Evolutionary conservation across 75 land plant species (phyloP).

Genomic region (Ceratopteris richardii): DNA sequence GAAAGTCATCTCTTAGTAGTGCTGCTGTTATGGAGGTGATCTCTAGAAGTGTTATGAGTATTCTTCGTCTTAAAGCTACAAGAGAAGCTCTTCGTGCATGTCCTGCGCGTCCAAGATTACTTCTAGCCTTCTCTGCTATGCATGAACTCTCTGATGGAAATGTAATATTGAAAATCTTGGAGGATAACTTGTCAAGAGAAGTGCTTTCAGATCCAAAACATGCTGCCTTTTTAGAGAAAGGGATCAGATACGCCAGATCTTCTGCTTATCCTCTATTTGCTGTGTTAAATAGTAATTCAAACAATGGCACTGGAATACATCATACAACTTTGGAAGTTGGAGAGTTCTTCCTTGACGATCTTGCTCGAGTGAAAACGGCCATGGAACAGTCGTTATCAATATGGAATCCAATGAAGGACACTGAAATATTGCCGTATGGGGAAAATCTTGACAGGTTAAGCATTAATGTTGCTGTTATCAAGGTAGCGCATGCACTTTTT

Average conservation of each 20-base stretch:
- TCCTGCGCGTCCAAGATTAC: slow-evolving; percentile 30
- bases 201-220: background rate
- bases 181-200: slow-evolving; percentile 18
- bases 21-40: slow-evolving; percentile 41
- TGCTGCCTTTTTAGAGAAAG: slow-evolving; percentile 14
- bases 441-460: slow-evolving; percentile 57
- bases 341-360: slow-evolving; percentile 9
- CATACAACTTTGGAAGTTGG: slow-evolving; percentile 35
- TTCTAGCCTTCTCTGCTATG: slow-evolving; percentile 39
- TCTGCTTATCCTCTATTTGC: slow-evolving; percentile 14
- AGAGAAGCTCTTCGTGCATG: slow-evolving; percentile 38
- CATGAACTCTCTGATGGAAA: slow-evolving; percentile 61
- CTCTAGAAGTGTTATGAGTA: slow-evolving; percentile 42
- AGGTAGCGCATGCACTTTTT: slow-evolving; percentile 26
- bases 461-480: slow-evolving; percentile 58
- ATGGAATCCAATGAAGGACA: slow-evolving; percentile 23
- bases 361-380: slow-evolving; percentile 8
- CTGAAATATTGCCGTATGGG: slow-evolving; percentile 42
- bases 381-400: slow-evolving; percentile 30
- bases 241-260: slow-evolving; percentile 16
- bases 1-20: slow-evolving; percentile 30
- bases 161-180: slow-evolving; percentile 39
- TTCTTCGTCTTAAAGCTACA: slow-evolving; percentile 39
- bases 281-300: background rate
- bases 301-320: background rate